Evolutionary conservation across 495 filamentous ascomycete species (phyloP).

Genomic region (Apodospora peruviana): DNA sequence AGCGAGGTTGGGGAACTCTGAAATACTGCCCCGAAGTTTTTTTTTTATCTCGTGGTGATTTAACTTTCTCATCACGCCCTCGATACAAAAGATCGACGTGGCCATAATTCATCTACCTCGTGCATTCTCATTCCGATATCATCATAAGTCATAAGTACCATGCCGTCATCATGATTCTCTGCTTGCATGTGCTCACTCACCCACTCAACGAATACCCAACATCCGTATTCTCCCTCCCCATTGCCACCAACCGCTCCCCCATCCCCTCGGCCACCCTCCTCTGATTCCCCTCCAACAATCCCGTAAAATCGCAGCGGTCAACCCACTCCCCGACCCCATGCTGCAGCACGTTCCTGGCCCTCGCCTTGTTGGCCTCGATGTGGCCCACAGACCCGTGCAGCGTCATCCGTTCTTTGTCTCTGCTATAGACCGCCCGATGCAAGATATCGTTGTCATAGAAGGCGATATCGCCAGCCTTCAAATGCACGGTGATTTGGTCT

Average conservation of each 20-base stretch:
- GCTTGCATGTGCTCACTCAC: constrained; percentile 11
- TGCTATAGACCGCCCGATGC: constrained; percentile 70
- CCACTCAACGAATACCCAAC: constrained; percentile 50
- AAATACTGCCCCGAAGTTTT: too few species aligned
- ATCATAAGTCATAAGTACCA: too few species aligned
- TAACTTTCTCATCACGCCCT: too few species aligned
- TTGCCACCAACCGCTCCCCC: constrained; percentile 48
- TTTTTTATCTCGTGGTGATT: too few species aligned
- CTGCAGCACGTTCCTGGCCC: constrained; percentile 78
- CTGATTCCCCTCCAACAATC: constrained; percentile 30
- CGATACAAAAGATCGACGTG: too few species aligned
- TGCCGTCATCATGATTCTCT: too few species aligned
- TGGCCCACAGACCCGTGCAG: constrained; percentile 76
- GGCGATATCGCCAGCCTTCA: constrained; percentile 67
- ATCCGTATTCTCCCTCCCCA: constrained; percentile 53
- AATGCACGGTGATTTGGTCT: constrained; percentile 54
- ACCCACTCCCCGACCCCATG: constrained; percentile 80
- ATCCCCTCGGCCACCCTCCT: constrained; percentile 49
- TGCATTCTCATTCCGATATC: too few species aligned
- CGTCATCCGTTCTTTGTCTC: constrained; percentile 60
- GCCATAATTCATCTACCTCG: too few species aligned
- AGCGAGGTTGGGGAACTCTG: too few species aligned
- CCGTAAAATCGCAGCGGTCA: constrained; percentile 45
- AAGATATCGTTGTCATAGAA: constrained; percentile 89
- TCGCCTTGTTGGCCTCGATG: constrained; percentile 42